Conservation (phyloP, 2,329 filamentous ascomycete genomes). For the Hypomyces rosellus region DNA sequence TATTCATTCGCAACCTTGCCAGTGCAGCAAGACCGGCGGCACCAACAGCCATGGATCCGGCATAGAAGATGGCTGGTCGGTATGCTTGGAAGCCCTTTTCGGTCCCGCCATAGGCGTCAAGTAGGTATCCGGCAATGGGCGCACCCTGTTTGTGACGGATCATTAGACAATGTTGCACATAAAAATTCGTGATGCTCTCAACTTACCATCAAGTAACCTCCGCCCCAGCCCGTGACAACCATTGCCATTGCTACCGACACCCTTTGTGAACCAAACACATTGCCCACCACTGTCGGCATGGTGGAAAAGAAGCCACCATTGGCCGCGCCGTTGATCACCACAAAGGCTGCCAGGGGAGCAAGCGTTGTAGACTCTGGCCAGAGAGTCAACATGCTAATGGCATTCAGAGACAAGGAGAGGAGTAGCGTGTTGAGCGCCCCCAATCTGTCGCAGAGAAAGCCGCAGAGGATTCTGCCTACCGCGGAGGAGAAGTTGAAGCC, state of each 20-base stretch:
- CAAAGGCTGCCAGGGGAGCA: slow-evolving; percentile 46
- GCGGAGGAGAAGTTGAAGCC: slow-evolving; percentile 54
- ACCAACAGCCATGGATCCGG: slow-evolving; percentile 43
- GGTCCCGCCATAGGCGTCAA: slow-evolving; percentile 46
- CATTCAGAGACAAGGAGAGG: slow-evolving; percentile 41
- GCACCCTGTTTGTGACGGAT: slow-evolving; percentile 32
- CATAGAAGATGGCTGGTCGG: slow-evolving; percentile 54
- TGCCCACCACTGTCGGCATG: slow-evolving; percentile 54
- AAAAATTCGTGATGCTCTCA: too few species aligned
- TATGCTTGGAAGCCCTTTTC: slow-evolving; percentile 43
- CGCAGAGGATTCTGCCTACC: slow-evolving; percentile 45
- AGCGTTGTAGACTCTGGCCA: slow-evolving; percentile 51
- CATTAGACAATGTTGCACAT: neutral
- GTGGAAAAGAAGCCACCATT: slow-evolving; percentile 57
- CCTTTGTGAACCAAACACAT: slow-evolving; percentile 47
- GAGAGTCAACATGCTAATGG: slow-evolving; percentile 49
- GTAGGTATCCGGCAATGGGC: slow-evolving; percentile 52
- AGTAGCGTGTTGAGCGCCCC: slow-evolving; percentile 49
- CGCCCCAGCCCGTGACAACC: slow-evolving; percentile 52
- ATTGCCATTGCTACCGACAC: slow-evolving; percentile 53
- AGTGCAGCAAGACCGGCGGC: slow-evolving; percentile 35
- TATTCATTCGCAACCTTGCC: slow-evolving; percentile 37
- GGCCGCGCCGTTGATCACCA: slow-evolving; percentile 49
- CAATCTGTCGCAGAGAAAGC: slow-evolving; percentile 43
- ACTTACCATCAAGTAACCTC: slow-evolving; percentile 50